Evolutionary conservation across 805 yeast species (phyloP).

Genomic region (Wickerhamomyces xylosicus): DNA sequence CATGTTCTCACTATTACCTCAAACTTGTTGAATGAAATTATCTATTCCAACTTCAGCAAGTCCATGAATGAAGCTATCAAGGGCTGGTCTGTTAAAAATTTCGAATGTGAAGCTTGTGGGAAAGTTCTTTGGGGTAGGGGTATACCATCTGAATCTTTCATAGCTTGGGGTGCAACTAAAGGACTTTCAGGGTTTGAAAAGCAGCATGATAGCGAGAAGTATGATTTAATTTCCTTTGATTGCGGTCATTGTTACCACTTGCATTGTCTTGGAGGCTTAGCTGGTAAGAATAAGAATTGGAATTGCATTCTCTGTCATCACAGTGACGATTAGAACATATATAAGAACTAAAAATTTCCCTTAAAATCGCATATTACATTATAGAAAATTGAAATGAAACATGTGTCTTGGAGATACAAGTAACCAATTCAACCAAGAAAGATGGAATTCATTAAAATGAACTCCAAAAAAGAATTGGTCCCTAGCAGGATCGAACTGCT

Average conservation of each 20-base stretch:
- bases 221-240: slow-evolving; percentile 41
- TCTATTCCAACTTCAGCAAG: slow-evolving; percentile 33
- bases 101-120: slow-evolving; percentile 71
- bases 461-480: slow-evolving; percentile 40
- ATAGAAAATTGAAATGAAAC: no score
- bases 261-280: slow-evolving; percentile 42
- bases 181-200: neutral
- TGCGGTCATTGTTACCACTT: slow-evolving; percentile 62
- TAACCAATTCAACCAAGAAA: no score
- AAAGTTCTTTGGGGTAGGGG: slow-evolving; percentile 62
- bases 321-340: no score
- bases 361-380: no score
- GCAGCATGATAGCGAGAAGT: slow-evolving; percentile 2
- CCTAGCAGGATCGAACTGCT: slow-evolving; percentile 87
- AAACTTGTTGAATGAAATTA: slow-evolving; percentile 45
- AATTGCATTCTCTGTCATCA: no score
- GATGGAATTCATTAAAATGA: no score
- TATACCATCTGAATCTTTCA: slow-evolving; percentile 35
- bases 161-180: slow-evolving; percentile 39
- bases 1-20: slow-evolving; percentile 41
- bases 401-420: no score
- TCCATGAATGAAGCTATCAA: slow-evolving; percentile 30
- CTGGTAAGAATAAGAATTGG: slow-evolving; percentile 15
- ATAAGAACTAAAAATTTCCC: no score
- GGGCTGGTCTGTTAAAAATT: slow-evolving; percentile 56